Evolutionary conservation across 805 yeast genomes (phyloP).

Genomic region (Lipomyces orientalis): DNA sequence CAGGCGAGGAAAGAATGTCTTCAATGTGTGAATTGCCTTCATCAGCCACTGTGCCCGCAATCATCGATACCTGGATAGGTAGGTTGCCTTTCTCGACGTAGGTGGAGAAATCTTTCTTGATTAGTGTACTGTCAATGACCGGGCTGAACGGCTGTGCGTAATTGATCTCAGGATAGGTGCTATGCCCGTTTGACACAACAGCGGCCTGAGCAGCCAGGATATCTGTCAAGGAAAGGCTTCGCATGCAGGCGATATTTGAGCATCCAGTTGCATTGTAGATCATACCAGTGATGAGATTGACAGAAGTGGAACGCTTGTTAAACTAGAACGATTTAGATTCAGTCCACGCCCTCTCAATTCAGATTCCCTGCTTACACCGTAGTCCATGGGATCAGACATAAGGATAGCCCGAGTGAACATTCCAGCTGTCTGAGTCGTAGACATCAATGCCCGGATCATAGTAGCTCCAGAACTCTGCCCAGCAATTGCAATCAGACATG

Average conservation of each 20-base stretch:
- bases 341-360: background rate
- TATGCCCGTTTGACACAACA: conserved; percentile 13
- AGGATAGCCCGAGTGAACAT: conserved; percentile 26
- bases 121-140: conserved; percentile 37
- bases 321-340: conserved; percentile 17
- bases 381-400: conserved; percentile 37
- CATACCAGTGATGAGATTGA: conserved; percentile 15
- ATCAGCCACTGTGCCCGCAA: conserved; percentile 40
- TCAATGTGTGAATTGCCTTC: conserved; percentile 41
- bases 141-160: conserved; percentile 41
- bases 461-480: conserved; percentile 48
- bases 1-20: conserved; percentile 14
- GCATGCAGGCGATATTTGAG: conserved; percentile 31
- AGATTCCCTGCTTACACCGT: conserved; percentile 23
- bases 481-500: conserved; percentile 44
- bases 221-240: conserved; percentile 4
- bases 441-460: conserved; percentile 30
- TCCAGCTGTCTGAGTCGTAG: conserved; percentile 24
- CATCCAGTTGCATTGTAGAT: conserved; percentile 28
- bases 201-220: conserved; percentile 26
- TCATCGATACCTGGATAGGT: conserved; percentile 37
- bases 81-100: conserved; percentile 27
- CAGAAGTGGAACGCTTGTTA: conserved; percentile 25
- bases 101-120: conserved; percentile 35
- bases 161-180: conserved; percentile 26